Evolutionary conservation across 176 grass and related monocot genomes (phyloP).

Genomic region (Eragrostis nindensis): DNA sequence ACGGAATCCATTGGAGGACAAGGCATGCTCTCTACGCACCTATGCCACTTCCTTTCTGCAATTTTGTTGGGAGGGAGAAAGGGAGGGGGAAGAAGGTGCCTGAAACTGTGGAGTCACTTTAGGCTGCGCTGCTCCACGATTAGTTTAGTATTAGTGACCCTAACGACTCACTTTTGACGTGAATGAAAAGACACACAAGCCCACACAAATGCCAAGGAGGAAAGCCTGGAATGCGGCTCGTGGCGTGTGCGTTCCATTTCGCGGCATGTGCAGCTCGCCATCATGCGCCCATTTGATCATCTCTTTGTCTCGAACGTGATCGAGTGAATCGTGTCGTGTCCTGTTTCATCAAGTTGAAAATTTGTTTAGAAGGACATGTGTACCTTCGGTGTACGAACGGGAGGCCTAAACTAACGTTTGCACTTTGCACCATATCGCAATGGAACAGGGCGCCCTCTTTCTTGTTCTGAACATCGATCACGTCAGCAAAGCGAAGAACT

Average conservation of each 20-base stretch:
- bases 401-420: neutral
- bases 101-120: constrained; percentile 28
- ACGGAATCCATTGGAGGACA: constrained; percentile 49
- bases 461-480: neutral
- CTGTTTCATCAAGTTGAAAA: neutral
- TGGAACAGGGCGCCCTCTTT: neutral
- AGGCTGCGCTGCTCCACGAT: constrained; percentile 44
- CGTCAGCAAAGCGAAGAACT: neutral
- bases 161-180: constrained; percentile 39
- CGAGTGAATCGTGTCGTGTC: neutral
- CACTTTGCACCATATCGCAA: neutral
- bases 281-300: constrained; percentile 22
- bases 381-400: neutral
- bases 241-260: neutral
- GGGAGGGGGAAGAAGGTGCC: neutral
- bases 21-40: constrained; percentile 20
- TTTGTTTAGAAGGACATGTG: neutral
- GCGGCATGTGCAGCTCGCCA: constrained; percentile 37
- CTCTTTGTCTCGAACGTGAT: neutral
- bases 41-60: neutral
- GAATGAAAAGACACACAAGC: constrained; percentile 59
- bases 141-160: constrained; percentile 49
- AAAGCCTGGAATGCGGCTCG: neutral
- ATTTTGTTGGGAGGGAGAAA: constrained; percentile 18
- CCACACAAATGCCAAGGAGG: constrained; percentile 48